A percentile compares a stretch with the other conserved stretches of the same genome.
Conservation (phyloP, 1,139 yeast genomes). For the Sugiyamaella japonica region DNA sequence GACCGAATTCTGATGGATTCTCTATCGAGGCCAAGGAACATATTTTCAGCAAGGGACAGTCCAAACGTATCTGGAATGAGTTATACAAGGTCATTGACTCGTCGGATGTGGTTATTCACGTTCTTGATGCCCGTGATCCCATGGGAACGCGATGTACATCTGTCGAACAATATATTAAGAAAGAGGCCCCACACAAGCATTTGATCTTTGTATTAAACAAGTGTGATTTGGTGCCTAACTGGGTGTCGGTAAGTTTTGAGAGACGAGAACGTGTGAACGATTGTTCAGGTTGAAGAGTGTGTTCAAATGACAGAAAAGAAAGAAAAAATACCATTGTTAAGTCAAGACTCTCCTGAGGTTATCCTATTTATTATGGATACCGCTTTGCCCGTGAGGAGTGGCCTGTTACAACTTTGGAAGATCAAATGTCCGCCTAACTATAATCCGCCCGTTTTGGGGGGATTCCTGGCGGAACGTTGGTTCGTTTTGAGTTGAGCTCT, state of each 20-base stretch:
- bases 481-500: slow-evolving; percentile 49
- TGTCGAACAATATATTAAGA: slow-evolving; percentile 88
- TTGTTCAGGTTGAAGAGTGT: no score
- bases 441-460: slow-evolving; percentile 51
- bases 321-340: slow-evolving; percentile 40
- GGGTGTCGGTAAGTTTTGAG: slow-evolving; percentile 93
- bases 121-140: slow-evolving; percentile 96
- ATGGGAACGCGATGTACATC: slow-evolving; percentile 91
- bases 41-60: slow-evolving; percentile 94
- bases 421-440: slow-evolving; percentile 60
- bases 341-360: slow-evolving; percentile 46
- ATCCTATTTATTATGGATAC: slow-evolving; percentile 14
- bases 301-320: background rate
- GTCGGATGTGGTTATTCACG: slow-evolving; percentile 95
- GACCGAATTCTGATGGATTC: slow-evolving; percentile 67
- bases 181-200: slow-evolving; percentile 96
- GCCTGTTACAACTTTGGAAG: slow-evolving; percentile 99
- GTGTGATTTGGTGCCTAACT: slow-evolving; percentile 97
- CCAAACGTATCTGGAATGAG: slow-evolving; percentile 98
- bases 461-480: slow-evolving; percentile 47
- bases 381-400: slow-evolving; percentile 31
- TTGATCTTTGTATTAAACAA: slow-evolving; percentile 91
- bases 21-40: slow-evolving; percentile 92
- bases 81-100: slow-evolving; percentile 95
- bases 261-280: background rate